Base-by-base conservation (phyloP, 371 early-diverging fungal genomes). In the Mucor racemosus region DNA sequence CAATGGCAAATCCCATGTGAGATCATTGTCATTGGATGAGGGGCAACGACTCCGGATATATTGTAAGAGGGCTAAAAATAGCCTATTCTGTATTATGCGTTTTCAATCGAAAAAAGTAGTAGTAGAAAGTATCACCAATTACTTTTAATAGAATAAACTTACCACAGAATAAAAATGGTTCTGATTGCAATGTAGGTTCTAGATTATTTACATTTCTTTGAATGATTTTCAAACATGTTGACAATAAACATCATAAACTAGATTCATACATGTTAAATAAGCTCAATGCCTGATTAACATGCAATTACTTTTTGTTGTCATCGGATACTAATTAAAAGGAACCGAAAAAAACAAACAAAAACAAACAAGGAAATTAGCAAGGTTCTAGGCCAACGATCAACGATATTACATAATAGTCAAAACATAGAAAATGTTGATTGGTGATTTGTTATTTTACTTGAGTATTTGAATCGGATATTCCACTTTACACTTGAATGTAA, bases 1-100 rank as follows among this genome's bases (percentile, higher is more conserved):
- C 50, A 50, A 50, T 50, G 50, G 50, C 10, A 50, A 50, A 50
- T 50, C 50, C 17, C 50, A 50, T 50, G 50, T 50, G 50, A 50
- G 50, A 26, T 26, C 13, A 19, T 50, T 50, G 11, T 26, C 11
- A 50, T 50, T 50, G 50, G 50, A 50, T 50, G 26, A 3, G 26
- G 26, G 50, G 50, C 26, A 50, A 10, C 50, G 7, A 50, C 26
- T 50, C 50, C 50, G 50, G 50, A 50, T 21, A 17, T 44, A 50
- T 50, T 50, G 50, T 50, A 13, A 50, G 13, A 21, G 13, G 5
- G 50, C 50, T 50, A 50, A 26, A 8, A 5, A 11, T 50, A 50
- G 50, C 26, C 10, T 19, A 48, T 48, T 50, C 11, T 50, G 6
- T n/a, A 19, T 48, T 21, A 50, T 50, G 50, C 50, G 50, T 50